Evolutionary conservation across 2,329 filamentous ascomycete genomes (phyloP), one percentile per base, ranked within the genome.

Genomic region (Diaporthe vaccinii): DNA sequence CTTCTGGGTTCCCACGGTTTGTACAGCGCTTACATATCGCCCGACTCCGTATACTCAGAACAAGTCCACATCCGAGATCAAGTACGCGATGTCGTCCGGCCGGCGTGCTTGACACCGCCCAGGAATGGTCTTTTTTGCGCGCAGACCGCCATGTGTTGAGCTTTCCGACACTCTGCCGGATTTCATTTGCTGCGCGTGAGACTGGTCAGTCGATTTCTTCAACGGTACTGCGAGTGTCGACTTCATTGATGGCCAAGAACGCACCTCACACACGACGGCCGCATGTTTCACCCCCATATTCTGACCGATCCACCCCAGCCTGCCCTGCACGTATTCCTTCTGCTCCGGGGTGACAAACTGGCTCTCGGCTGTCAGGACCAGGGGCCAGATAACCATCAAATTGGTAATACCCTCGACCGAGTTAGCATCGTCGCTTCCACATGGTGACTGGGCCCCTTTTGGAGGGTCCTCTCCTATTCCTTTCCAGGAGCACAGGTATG

Each of bases 221-320:
- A 28, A 34, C 39, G 31, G 25, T 22, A 10, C 8, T 53, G 15
- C 6, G 0, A 4, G n/a, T 28, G 12, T 55, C 31, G 4, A 4
- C 15, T 41, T 36, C 14, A 22, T 25, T 20, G 7, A 34, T 39
- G 49, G n/a, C 12, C 20, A 36, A 28, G 4, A 41, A 69, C 65
- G 17, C 25, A 74, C 72, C 62, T 74, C 65, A 4, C 31, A 69
- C 15, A 74, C 61, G 12, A 55, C 61, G 8, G 49, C 31, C 20
- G 72, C 72, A 25, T 74, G 72, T 28, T 59, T 74, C 7, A 74
- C 72, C 15, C 72, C 72, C 72, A 57, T 68, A 57, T 74, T 74
- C 53, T 74, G 17, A 15, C 53, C 72, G 7, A 74, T 69, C 72
- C 61, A 74, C 8, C 20, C 41, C 8, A 74, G 53, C 51, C 20